Conservation (phyloP, 2,329 filamentous ascomycete genomes). For the Beauveria sp. region DNA sequence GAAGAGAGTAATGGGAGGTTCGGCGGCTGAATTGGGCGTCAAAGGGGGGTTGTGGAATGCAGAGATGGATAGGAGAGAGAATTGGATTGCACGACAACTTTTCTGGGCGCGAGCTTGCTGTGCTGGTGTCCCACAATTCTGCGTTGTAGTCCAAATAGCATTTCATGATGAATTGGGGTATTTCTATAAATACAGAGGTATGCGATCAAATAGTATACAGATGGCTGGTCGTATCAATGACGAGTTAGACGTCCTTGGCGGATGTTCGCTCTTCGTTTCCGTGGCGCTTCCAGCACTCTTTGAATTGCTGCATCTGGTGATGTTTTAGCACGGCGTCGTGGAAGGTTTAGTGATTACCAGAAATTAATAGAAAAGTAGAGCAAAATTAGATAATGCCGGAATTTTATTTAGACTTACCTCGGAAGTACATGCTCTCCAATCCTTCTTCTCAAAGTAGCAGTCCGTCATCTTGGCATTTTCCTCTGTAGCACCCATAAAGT, state of each 20-base stretch:
- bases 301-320: conserved; percentile 77
- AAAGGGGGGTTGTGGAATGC: not conserved
- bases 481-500: conserved; percentile 38
- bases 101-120: not conserved
- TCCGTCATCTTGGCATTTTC: conserved; percentile 90
- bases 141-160: not conserved
- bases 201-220: not conserved
- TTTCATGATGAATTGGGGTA: not conserved
- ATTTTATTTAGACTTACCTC: conserved; percentile 57
- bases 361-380: not conserved
- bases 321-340: not conserved
- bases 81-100: not conserved
- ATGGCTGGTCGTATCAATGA: not conserved
- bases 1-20: not conserved
- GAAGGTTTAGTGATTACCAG: not conserved
- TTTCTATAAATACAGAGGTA: not conserved
- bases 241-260: conserved; percentile 54
- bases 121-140: not conserved
- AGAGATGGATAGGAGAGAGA: not conserved
- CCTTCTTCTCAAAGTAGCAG: conserved; percentile 92
- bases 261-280: conserved; percentile 79
- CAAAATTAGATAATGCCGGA: not conserved
- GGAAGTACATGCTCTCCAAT: conserved; percentile 81
- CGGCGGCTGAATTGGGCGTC: not conserved
- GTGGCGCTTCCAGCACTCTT: conserved; percentile 83